Evolutionary conservation across 1,139 yeast genomes (phyloP), one percentile per base, ranked within the genome.

Genomic region (Dujonia santamariae): DNA sequence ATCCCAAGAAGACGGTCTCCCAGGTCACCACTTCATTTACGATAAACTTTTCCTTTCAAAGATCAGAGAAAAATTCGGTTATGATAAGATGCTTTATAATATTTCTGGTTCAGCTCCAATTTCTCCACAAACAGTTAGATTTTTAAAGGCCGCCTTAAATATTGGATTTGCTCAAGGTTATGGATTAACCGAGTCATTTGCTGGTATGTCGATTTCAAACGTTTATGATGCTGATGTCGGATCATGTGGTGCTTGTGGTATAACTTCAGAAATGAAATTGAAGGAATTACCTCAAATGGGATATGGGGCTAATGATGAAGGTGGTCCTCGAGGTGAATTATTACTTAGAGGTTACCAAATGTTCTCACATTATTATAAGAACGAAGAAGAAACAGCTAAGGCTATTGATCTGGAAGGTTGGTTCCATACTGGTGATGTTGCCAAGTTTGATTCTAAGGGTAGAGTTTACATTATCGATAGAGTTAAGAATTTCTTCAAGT

Each of bases 391-490:
- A 45, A 64, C 72, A 5, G 52, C 43, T 2, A 61, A 63, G 41
- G 61, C 77, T 3, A 50, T 80, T 34, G 84, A 78, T 46, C 56
- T 63, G 26, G 82, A 82, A 17, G 88, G 72, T 13, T 67, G 72
- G 72, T 59, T 63, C 41, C 46, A 48, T 28, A 61, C 71, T 19
- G 73, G 73, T 13, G 73, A 67, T 45, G 55, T 67, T 31, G 72
- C 67, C 8, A 45, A 45, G 15, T 45, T 67, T 30, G 55, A 53
- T 35, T 39, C 28, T 3, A 50, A 40, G 11, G 61, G 62, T 18
- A 47, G 59, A 37, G 43, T 67, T 20, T 55, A 48, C 35, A 63
- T 67, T 31, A 58, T 67, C 37, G 73, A 67, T 40, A 47, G 73
- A 30, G 72, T 67, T 4, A 67, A 66, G 51, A 67, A 67, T 41